phyloP scores from a whole-genome alignment of 192 early-diverging fungal genomes.

The Backusella tuberculispora region DNA sequence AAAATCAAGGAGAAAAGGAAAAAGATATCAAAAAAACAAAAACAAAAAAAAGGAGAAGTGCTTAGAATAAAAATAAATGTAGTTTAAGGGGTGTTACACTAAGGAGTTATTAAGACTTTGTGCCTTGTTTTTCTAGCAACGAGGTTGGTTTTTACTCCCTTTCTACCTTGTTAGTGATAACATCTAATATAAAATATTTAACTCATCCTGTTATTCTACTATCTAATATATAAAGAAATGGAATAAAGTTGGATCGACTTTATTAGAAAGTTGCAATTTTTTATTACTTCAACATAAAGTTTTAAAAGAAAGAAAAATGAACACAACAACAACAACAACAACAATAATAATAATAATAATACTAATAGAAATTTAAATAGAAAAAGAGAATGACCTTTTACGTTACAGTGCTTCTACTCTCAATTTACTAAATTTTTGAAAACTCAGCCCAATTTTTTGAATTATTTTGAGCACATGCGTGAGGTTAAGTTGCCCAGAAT shows the following conservation, averaged over 20 bases:
- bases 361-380: background rate
- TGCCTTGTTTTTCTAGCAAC: constrained; percentile 11
- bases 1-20: background rate
- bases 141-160: constrained; percentile 12
- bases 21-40: constrained; percentile 17
- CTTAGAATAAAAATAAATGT: constrained; percentile 15
- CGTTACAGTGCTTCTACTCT: no score
- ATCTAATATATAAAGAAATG: background rate
- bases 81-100: constrained; percentile 16
- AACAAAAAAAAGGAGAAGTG: constrained; percentile 1
- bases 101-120: constrained; percentile 1
- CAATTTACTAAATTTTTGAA: no score
- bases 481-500: no score
- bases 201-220: background rate
- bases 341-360: no score
- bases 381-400: background rate
- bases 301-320: background rate
- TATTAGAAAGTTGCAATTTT: background rate
- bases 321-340: no score
- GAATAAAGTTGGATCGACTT: background rate
- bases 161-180: background rate
- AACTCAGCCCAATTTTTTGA: no score
- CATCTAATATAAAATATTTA: background rate
- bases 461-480: no score
- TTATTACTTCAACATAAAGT: background rate